Conservation (phyloP, 768 basidiomycete genomes). For the Tylopilus subfusipes region DNA sequence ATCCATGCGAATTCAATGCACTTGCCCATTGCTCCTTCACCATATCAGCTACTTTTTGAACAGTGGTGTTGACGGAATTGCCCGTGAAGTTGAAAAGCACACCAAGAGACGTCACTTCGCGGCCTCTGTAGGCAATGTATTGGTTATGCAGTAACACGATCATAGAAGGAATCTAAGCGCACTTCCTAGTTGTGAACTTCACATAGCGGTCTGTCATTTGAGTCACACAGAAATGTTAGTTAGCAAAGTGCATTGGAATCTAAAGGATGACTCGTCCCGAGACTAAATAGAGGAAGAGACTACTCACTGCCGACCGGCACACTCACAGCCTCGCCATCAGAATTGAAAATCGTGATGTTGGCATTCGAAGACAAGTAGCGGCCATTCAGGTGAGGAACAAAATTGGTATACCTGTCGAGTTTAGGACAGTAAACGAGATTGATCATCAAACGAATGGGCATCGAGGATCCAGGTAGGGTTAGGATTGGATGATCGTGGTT, state of each 20-base stretch:
- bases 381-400: conserved; percentile 62
- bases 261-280: background rate
- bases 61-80: conserved; percentile 67
- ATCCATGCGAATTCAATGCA: background rate
- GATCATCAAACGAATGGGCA: background rate
- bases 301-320: conserved; percentile 45
- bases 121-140: conserved; percentile 41
- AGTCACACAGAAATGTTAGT: conserved; percentile 34
- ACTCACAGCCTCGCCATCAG: conserved; percentile 33
- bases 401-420: conserved; percentile 52
- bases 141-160: background rate
- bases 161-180: conserved; percentile 14
- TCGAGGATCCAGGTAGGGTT: background rate
- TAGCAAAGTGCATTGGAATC: background rate
- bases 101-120: conserved; percentile 74
- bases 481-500: conserved; percentile 2
- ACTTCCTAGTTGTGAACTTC: conserved; percentile 77
- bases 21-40: conserved; percentile 75
- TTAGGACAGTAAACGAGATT: background rate
- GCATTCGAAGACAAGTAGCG: conserved; percentile 82
- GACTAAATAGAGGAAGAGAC: background rate
- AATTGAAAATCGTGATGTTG: conserved; percentile 68
- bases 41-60: conserved; percentile 71
- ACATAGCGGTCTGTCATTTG: conserved; percentile 46
- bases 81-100: conserved; percentile 75